These are phyloP conservation scores for Colletotrichum theobromicola DNA, from an alignment of 2,329 filamentous ascomycete species.

Conservation along the genomic window DNA sequence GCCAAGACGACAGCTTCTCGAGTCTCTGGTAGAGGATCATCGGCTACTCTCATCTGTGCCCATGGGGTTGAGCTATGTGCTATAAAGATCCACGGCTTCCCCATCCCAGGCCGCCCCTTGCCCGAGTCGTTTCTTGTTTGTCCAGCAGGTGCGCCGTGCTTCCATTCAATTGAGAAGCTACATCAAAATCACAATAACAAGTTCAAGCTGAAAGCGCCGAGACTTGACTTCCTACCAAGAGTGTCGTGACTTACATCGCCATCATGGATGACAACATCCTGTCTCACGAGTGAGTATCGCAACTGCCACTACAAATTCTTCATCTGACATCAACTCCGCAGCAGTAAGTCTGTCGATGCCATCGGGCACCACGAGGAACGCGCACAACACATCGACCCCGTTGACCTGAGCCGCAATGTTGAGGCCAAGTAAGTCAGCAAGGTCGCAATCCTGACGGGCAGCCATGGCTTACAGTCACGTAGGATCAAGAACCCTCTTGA, in stretches of 20 bases:
- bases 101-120: neutral
- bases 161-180: neutral
- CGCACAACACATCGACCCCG: slow-evolving; percentile 13
- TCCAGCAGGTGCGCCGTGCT: neutral
- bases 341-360: slow-evolving; percentile 31
- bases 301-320: no score
- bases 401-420: slow-evolving; percentile 43
- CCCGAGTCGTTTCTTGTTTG: neutral
- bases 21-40: slow-evolving; percentile 1
- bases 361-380: slow-evolving; percentile 30
- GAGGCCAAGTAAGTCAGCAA: slow-evolving; percentile 44
- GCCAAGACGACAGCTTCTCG: slow-evolving; percentile 8
- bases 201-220: neutral
- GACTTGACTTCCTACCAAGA: neutral
- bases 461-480: neutral
- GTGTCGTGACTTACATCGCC: neutral
- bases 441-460: neutral
- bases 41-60: neutral
- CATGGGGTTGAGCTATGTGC: neutral
- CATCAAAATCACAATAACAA: neutral
- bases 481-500: slow-evolving; percentile 54
- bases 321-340: neutral
- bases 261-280: slow-evolving; percentile 16
- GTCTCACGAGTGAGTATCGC: neutral
- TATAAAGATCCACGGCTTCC: slow-evolving; percentile 17